These are phyloP conservation scores for Tribonema minus DNA, from an alignment of 108 stramenopile genomes.

Conservation along the genomic window DNA sequence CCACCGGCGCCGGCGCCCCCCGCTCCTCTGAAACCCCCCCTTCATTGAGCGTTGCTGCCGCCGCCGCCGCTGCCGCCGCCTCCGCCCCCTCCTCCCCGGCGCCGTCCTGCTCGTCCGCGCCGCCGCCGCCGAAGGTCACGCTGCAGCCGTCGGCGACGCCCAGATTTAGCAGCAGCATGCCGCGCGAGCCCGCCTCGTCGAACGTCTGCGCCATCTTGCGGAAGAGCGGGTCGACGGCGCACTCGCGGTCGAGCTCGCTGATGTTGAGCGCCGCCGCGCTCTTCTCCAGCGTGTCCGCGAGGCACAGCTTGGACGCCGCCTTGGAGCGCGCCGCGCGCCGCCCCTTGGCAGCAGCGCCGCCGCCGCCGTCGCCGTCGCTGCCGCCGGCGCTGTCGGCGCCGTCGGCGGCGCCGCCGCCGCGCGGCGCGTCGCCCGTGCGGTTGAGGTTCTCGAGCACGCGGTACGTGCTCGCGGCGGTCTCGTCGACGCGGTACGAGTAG, in stretches of 20 bases:
- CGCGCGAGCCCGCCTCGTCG: slow-evolving; percentile 94
- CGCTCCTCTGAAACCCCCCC: not conserved
- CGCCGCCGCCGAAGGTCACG: slow-evolving; percentile 68
- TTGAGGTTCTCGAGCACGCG: slow-evolving; percentile 90
- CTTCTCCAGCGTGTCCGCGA: slow-evolving; percentile 13
- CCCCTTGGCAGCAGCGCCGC: too few species aligned
- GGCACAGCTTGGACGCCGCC: not conserved
- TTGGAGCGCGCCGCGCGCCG: too few species aligned
- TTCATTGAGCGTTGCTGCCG: not conserved
- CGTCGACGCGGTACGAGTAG: slow-evolving; percentile 92
- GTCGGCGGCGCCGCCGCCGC: too few species aligned
- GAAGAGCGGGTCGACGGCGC: slow-evolving; percentile 92
- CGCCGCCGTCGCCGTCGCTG: too few species aligned
- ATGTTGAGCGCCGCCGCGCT: too few species aligned
- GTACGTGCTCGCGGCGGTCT: slow-evolving; percentile 82
- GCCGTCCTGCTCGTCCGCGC: not conserved
- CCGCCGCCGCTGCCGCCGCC: not conserved
- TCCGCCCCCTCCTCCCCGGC: not conserved
- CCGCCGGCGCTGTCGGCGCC: slow-evolving; percentile 16
- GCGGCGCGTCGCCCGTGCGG: slow-evolving; percentile 62
- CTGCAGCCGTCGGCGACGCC: slow-evolving; percentile 77
- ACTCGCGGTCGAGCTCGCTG: slow-evolving; percentile 82
- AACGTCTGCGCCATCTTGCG: slow-evolving; percentile 95
- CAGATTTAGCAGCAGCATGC: slow-evolving; percentile 86
- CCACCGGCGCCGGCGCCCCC: not conserved